phyloP scores from a whole-genome alignment of 148 eudicot species.

The Diospyros kaki region DNA sequence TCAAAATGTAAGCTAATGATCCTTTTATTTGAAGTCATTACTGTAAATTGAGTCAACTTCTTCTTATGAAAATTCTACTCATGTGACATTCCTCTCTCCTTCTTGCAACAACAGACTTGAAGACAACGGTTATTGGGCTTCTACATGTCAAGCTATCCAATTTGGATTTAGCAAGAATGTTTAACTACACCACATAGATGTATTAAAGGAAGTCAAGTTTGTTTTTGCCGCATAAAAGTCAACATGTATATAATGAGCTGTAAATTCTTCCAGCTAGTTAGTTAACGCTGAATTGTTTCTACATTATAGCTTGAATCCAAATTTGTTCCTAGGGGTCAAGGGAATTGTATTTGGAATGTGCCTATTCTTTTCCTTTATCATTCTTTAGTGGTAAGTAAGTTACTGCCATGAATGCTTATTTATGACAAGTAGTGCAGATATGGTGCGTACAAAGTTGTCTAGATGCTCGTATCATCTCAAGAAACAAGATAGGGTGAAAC shows the following conservation, averaged over 20 bases:
- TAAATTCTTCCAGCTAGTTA: neutral
- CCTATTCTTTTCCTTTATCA: too few relatives aligned
- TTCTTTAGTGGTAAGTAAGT: too few relatives aligned
- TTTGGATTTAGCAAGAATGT: neutral
- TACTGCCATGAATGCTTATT: too few relatives aligned
- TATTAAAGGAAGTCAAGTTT: neutral
- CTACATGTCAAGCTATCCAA: neutral
- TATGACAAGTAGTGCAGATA: neutral
- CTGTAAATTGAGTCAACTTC: too few relatives aligned
- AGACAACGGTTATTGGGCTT: neutral
- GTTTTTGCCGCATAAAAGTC: neutral
- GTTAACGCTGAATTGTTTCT: slow-evolving; percentile 4
- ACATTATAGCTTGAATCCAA: neutral
- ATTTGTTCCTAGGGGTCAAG: neutral
- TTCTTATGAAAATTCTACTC: neutral
- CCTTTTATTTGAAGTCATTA: neutral
- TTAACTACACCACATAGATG: neutral
- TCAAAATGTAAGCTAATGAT: neutral
- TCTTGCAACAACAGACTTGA: neutral
- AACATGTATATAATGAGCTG: neutral
- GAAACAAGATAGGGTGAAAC: neutral
- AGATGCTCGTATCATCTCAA: neutral
- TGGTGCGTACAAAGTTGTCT: neutral
- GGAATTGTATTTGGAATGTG: too few relatives aligned
- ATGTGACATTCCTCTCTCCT: neutral